A percentile compares a stretch with the other conserved stretches of the same genome.
Evolutionary conservation across 441 rosid genomes (phyloP).

Genomic region (Hypseocharis bilobata): DNA sequence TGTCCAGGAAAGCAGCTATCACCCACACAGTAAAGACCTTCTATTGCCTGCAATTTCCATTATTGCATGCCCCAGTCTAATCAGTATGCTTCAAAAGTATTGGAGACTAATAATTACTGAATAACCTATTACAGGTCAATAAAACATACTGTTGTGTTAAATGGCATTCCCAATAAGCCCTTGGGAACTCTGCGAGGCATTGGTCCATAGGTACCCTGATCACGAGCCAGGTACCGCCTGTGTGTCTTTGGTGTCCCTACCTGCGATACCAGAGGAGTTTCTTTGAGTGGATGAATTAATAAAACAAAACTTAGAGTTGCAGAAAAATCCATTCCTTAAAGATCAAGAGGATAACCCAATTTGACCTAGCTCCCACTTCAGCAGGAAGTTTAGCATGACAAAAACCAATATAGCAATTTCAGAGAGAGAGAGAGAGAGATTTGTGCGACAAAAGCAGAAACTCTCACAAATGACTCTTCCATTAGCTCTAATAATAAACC

Average conservation of each 20-base stretch:
- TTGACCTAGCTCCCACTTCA: neutral
- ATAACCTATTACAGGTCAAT: neutral
- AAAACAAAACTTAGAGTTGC: neutral
- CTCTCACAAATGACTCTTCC: no score
- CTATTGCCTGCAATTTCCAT: slow-evolving; percentile 48
- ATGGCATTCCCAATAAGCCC: slow-evolving; percentile 94
- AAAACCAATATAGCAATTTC: neutral
- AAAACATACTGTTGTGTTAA: slow-evolving; percentile 73
- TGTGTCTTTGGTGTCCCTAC: slow-evolving; percentile 91
- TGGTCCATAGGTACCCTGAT: slow-evolving; percentile 85
- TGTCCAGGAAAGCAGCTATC: slow-evolving; percentile 98
- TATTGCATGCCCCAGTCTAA: slow-evolving; percentile 14
- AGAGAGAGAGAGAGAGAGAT: neutral
- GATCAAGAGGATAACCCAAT: neutral
- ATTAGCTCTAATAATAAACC: neutral
- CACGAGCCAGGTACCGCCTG: slow-evolving; percentile 71
- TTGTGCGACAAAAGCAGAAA: neutral
- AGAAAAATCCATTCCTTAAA: neutral
- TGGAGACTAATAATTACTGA: neutral
- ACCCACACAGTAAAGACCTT: slow-evolving; percentile 81
- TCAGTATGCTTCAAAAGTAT: slow-evolving; percentile 9
- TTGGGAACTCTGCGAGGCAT: slow-evolving; percentile 75
- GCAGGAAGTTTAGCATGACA: neutral
- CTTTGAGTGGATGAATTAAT: slow-evolving; percentile 5
- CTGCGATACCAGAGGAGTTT: slow-evolving; percentile 28